Conservation (phyloP, 176 grass and related monocot species). For the Pharus latifolius region DNA sequence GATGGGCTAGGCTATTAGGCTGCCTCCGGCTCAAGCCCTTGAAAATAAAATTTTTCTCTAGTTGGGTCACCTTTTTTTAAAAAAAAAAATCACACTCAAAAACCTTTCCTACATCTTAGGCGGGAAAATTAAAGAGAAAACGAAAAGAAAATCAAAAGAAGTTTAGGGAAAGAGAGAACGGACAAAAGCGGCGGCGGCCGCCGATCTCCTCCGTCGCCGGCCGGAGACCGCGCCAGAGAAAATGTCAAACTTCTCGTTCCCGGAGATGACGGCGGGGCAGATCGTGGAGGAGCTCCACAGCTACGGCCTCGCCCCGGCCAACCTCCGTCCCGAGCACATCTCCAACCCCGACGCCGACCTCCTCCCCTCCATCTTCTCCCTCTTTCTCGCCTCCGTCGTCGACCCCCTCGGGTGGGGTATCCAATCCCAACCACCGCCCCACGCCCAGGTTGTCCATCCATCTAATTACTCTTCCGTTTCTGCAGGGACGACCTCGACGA, state of each 20-base stretch:
- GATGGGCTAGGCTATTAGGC: no score
- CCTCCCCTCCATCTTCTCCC: conserved; percentile 23
- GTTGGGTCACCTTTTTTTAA: no score
- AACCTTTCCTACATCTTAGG: no score
- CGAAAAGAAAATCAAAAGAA: no score
- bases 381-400: conserved; percentile 20
- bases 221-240: no score
- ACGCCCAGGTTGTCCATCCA: not conserved
- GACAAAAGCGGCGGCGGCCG: not conserved
- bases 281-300: conserved; percentile 15
- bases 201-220: no score
- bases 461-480: not conserved
- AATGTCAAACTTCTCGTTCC: conserved; percentile 40
- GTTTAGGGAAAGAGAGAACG: no score
- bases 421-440: no score
- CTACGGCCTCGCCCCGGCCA: conserved; percentile 23
- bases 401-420: conserved; percentile 5
- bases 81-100: no score
- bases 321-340: conserved; percentile 28
- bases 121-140: no score
- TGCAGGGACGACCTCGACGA: conserved; percentile 39
- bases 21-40: no score
- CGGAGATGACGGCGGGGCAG: conserved; percentile 18
- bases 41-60: no score
- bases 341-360: conserved; percentile 26